Evolutionary conservation across 805 yeast species (phyloP), one percentile per base, ranked within the genome.

Genomic region (Metschnikowia baotianmanensis): DNA sequence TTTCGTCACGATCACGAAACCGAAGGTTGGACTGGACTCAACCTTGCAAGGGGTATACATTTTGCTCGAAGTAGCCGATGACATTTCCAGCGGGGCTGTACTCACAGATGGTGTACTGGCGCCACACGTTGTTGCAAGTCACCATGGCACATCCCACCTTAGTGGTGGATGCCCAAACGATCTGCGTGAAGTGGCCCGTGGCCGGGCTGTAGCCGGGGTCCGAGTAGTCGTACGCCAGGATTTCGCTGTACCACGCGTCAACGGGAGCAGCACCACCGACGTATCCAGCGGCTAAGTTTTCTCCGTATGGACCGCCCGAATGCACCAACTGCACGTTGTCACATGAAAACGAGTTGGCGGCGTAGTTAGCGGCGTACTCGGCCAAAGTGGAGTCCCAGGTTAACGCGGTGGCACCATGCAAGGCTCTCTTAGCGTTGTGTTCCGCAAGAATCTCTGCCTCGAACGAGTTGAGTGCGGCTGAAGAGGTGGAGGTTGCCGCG

Each of bases 141-240:
- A 75, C 72, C 45, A 57, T 59, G 38, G 79, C 87, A 70, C 95
- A 85, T 36, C 93, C 95, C 15, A 85, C 61, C 49, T 75, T 62
- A 7, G 77, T 63, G 29, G 84, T 65, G 6, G 71, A 53, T 47
- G 76, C 76, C 95, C 95, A 85, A 19, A 85, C 76, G 24, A 83
- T 56, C 63, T 85, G 91, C 12, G 91, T 83, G 67, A 85, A 85
- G 58, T 85, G 95, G 41, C 91, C 91, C 31, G 89, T 78, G 10
- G 63, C 70, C 41, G 63, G 69, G 40, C 71, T 71, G 50, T 63
- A 69, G 42, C 77, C 81, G 21, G 81, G 78, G 36, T 74, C 61
- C 34, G 62, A 56, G 64, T 61, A 83, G 61, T 76, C 65, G 63
- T 83, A 85, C 38, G 58, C 45, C 9, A 53, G 42, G 49, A 81